A percentile compares a stretch with the other conserved stretches of the same genome.
Conservation (phyloP, 1,139 yeast genomes). For the Kodamaea arcana region DNA sequence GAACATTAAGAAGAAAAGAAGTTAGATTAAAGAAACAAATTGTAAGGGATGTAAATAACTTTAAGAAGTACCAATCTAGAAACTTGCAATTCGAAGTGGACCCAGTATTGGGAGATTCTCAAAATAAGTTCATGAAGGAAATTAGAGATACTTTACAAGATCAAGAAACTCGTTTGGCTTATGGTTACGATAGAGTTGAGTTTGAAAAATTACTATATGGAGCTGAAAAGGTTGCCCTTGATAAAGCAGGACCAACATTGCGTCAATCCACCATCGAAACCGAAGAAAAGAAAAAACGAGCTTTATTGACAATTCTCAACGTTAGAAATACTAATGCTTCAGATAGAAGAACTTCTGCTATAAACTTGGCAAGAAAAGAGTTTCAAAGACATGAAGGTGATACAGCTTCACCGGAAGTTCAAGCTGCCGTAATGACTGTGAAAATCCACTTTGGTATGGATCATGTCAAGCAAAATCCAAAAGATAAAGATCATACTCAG, state of each 20-base stretch:
- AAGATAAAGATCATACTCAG: constrained; percentile 70
- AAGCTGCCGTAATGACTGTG: constrained; percentile 85
- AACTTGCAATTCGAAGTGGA: constrained; percentile 42
- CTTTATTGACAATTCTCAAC: constrained; percentile 66
- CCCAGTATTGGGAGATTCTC: constrained; percentile 75
- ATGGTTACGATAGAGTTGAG: constrained; percentile 57
- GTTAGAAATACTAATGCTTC: constrained; percentile 64
- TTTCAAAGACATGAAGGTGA: constrained; percentile 84
- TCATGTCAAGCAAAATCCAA: constrained; percentile 68
- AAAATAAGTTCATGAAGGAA: constrained; percentile 67
- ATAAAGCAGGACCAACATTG: constrained; percentile 29
- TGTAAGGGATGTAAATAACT: constrained; percentile 43
- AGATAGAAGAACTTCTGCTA: constrained; percentile 59
- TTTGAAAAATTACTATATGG: constrained; percentile 77
- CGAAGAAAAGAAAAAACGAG: constrained; percentile 63
- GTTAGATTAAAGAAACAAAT: constrained; percentile 41
- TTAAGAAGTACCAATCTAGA: constrained; percentile 34
- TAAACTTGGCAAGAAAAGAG: constrained; percentile 66
- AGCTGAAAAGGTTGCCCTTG: constrained; percentile 51
- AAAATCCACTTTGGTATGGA: constrained; percentile 73
- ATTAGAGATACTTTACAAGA: constrained; percentile 55
- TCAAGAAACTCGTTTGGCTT: constrained; percentile 58
- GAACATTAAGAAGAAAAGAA: constrained; percentile 38
- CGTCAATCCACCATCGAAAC: constrained; percentile 39
- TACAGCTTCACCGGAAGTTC: constrained; percentile 93